Conservation (phyloP, 768 basidiomycete genomes). For the Coprinopsis sp. region DNA sequence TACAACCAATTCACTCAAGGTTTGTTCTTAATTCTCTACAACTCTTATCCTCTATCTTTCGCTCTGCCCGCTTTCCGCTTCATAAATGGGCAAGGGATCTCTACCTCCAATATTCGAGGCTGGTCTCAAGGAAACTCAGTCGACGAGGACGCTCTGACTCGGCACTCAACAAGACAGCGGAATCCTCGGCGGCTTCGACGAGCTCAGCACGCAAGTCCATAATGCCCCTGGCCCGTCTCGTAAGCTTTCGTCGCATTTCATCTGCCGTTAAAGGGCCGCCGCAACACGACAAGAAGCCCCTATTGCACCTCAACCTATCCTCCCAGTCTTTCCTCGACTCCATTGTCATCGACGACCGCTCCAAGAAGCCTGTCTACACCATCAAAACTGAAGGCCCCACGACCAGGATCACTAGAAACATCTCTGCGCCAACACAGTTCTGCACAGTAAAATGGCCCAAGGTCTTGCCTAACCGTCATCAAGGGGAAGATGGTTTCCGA, state of each 20-base stretch:
- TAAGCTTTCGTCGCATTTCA: conserved; percentile 32
- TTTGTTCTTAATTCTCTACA: not conserved
- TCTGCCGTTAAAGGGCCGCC: conserved; percentile 19
- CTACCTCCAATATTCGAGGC: conserved; percentile 10
- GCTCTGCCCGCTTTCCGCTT: not conserved
- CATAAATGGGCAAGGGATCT: conserved; percentile 8
- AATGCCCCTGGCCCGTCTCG: conserved; percentile 23
- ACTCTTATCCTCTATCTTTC: conserved; percentile 4
- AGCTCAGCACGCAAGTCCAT: conserved; percentile 13
- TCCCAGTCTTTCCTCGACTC: conserved; percentile 68
- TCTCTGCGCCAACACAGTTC: conserved; percentile 46
- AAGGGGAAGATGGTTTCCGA: conserved; percentile 48
- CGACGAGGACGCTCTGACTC: conserved; percentile 19
- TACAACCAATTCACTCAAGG: conserved; percentile 1
- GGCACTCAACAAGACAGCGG: conserved; percentile 9
- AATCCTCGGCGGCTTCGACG: conserved; percentile 17
- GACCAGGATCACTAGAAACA: conserved; percentile 56
- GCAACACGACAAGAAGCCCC: conserved; percentile 31
- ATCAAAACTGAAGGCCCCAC: conserved; percentile 55
- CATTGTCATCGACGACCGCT: conserved; percentile 46
- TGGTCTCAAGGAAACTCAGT: conserved; percentile 16
- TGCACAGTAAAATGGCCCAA: conserved; percentile 68
- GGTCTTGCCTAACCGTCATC: conserved; percentile 40
- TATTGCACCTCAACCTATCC: conserved; percentile 59
- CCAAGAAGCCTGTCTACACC: conserved; percentile 53